Evolutionary conservation across 805 yeast species (phyloP).

Genomic region (Saccharomycopsis malanga): DNA sequence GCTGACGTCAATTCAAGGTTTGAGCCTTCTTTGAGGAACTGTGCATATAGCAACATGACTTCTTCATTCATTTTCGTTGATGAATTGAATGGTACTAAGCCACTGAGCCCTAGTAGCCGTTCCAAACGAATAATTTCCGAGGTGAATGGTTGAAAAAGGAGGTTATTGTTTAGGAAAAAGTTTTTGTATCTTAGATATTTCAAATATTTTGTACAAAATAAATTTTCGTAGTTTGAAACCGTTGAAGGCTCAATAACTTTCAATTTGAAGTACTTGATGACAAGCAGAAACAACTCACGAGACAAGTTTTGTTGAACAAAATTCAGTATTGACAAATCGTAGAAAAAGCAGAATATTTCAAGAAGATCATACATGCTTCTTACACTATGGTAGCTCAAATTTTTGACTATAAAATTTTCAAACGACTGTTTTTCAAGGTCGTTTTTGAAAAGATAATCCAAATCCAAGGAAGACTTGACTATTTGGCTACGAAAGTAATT

Average conservation of each 20-base stretch:
- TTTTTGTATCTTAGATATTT: constrained; percentile 12
- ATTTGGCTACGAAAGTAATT: neutral
- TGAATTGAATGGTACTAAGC: neutral
- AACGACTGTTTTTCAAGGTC: too few relatives aligned
- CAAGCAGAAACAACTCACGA: constrained; percentile 1
- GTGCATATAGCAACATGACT: neutral
- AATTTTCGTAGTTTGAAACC: constrained; percentile 4
- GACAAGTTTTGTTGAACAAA: neutral
- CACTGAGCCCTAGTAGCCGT: neutral
- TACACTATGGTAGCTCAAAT: too few relatives aligned
- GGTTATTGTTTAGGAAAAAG: constrained; percentile 3
- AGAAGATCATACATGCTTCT: constrained; percentile 4
- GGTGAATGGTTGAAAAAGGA: neutral
- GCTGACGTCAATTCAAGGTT: too few relatives aligned
- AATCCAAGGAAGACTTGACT: neutral
- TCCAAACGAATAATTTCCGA: constrained; percentile 4
- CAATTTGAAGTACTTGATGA: constrained; percentile 7
- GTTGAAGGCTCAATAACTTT: neutral
- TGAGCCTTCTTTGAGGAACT: neutral
- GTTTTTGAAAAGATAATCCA: neutral
- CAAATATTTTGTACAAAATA: constrained; percentile 3
- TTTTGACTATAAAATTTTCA: too few relatives aligned
- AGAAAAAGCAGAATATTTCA: constrained; percentile 8
- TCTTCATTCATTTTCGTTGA: too few relatives aligned
- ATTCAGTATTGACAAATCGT: constrained; percentile 6